These are phyloP conservation scores for Vairimorpha necatrix DNA, from an alignment of 371 early-diverging fungal genomes.

Conservation along the genomic window DNA sequence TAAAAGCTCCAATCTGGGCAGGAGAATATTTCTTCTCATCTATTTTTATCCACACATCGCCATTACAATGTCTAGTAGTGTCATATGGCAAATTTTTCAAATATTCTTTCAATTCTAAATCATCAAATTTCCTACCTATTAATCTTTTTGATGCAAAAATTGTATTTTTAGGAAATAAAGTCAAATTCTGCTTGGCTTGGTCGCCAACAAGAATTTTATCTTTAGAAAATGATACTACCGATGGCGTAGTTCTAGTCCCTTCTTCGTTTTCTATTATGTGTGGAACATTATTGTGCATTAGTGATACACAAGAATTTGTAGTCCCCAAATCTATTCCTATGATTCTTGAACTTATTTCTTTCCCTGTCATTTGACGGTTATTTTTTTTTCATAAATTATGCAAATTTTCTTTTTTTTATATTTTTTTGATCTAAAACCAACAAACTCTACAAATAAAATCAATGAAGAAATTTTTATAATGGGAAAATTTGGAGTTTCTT, in stretches of 20 bases:
- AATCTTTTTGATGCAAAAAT: conserved; percentile 86
- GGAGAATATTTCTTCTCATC: conserved; percentile 83
- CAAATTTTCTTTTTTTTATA: too few species aligned
- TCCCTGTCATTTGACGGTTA: conserved; percentile 8
- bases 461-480: too few species aligned
- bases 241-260: conserved; percentile 91
- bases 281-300: conserved; percentile 89
- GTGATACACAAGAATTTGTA: conserved; percentile 96
- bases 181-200: conserved; percentile 81
- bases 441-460: too few species aligned
- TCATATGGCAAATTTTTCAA: conserved; percentile 78
- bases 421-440: too few species aligned
- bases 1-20: conserved; percentile 81
- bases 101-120: conserved; percentile 77
- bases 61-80: conserved; percentile 78
- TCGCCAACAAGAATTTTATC: conserved; percentile 75
- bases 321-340: conserved; percentile 82
- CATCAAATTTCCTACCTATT: conserved; percentile 83
- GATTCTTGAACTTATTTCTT: conserved; percentile 32
- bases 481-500: too few species aligned
- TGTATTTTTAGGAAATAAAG: conserved; percentile 84
- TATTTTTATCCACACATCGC: conserved; percentile 93
- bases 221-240: conserved; percentile 73
- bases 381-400: too few species aligned
- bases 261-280: conserved; percentile 88